These are phyloP conservation scores for Oryza rufipogon DNA, from an alignment of 176 grass and related monocot genomes.

Conservation along the genomic window DNA sequence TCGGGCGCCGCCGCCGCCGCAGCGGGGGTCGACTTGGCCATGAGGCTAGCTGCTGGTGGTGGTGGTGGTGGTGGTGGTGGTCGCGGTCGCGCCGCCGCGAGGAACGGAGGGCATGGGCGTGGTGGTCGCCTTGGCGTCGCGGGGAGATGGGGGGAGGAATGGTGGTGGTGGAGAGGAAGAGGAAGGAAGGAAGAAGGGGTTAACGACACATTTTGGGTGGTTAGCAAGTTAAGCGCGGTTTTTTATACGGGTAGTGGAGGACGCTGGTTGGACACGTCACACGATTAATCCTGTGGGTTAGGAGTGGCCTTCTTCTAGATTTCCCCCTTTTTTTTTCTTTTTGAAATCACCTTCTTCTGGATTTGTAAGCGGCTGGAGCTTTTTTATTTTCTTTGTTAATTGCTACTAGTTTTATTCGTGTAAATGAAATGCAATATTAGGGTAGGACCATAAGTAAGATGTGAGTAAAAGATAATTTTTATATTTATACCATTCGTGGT, in stretches of 20 bases:
- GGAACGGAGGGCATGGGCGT: slow-evolving; percentile 25
- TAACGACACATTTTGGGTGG: neutral
- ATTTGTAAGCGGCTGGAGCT: neutral
- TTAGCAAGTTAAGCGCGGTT: neutral
- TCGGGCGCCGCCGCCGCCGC: slow-evolving; percentile 21
- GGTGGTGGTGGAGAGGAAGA: neutral
- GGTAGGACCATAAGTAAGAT: no score
- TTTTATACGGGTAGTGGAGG: slow-evolving; percentile 26
- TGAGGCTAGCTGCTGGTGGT: neutral
- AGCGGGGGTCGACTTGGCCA: slow-evolving; percentile 38
- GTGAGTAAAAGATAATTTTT: no score
- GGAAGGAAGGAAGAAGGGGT: neutral
- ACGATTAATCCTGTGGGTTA: neutral
- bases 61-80: no score
- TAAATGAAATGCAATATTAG: no score
- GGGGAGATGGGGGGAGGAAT: neutral
- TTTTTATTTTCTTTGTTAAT: neutral
- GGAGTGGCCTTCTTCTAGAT: neutral
- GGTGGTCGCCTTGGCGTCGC: neutral
- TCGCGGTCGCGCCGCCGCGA: neutral
- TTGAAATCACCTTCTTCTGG: no score
- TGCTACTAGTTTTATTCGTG: no score
- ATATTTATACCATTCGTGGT: no score
- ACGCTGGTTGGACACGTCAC: slow-evolving; percentile 4
- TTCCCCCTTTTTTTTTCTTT: no score